Percentiles rank a stretch among this genome's conserved stretches.
phyloP scores from a whole-genome alignment of 2,329 filamentous ascomycete species.

The Pseudocercospora vitis region DNA sequence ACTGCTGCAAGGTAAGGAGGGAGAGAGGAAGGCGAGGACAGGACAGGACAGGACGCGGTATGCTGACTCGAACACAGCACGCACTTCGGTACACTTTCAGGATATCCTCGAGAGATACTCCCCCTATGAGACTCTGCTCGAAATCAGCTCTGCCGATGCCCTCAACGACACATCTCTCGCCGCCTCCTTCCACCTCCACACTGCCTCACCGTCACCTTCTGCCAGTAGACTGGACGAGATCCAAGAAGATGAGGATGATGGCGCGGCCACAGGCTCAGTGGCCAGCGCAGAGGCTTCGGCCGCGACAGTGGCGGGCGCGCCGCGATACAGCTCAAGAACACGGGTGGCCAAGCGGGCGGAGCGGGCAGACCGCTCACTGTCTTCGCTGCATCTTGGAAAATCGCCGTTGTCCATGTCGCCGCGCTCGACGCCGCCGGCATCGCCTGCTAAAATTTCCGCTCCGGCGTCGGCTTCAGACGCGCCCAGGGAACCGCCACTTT shows the following conservation, averaged over 20 bases:
- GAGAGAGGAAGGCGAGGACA: neutral
- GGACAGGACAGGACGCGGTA: no score
- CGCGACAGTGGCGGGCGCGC: slow-evolving; percentile 25
- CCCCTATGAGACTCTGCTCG: slow-evolving; percentile 82
- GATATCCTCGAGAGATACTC: slow-evolving; percentile 67
- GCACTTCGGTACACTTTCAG: slow-evolving; percentile 70
- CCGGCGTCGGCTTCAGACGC: slow-evolving; percentile 26
- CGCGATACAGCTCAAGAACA: slow-evolving; percentile 32
- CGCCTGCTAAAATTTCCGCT: slow-evolving; percentile 17
- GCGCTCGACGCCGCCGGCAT: slow-evolving; percentile 34
- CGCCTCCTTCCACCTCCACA: slow-evolving; percentile 83
- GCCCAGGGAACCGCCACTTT: slow-evolving; percentile 31
- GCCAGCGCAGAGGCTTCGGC: slow-evolving; percentile 11
- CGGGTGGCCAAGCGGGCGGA: slow-evolving; percentile 24
- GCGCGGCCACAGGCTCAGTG: slow-evolving; percentile 14
- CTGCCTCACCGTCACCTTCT: slow-evolving; percentile 81
- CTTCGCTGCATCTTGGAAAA: slow-evolving; percentile 18
- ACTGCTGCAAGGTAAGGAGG: slow-evolving; percentile 77
- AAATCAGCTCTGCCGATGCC: slow-evolving; percentile 71
- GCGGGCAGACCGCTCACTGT: slow-evolving; percentile 18
- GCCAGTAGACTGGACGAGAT: slow-evolving; percentile 87
- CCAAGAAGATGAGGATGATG: slow-evolving; percentile 77
- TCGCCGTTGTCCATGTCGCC: slow-evolving; percentile 11
- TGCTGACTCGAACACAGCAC: slow-evolving; percentile 56
- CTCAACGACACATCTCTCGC: slow-evolving; percentile 86